Conservation (phyloP, 768 basidiomycete genomes). For the Lentinula raphanica region DNA sequence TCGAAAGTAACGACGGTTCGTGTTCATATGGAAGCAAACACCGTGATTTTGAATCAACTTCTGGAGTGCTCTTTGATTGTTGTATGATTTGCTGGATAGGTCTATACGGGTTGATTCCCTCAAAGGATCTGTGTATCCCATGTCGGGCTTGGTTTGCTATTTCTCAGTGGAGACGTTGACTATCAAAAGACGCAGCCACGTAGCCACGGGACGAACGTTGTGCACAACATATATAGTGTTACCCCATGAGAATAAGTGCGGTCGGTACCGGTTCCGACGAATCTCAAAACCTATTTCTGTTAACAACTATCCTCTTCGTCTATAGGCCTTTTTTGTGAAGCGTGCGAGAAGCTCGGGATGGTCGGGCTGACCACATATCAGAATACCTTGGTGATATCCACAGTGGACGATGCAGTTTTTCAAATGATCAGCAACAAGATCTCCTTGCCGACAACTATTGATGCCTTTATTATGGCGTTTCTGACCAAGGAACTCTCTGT, state of each 20-base stretch:
- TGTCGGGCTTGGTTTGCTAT: neutral
- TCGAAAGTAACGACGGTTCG: neutral
- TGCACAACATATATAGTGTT: neutral
- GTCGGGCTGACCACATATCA: neutral
- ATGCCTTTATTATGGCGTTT: slow-evolving; percentile 37
- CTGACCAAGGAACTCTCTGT: slow-evolving; percentile 31
- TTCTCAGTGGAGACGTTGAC: neutral
- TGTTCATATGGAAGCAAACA: neutral
- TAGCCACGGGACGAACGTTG: neutral
- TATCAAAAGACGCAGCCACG: neutral
- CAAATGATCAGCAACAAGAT: slow-evolving; percentile 32
- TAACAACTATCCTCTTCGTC: neutral
- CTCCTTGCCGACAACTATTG: slow-evolving; percentile 62
- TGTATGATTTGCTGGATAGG: neutral
- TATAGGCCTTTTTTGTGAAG: neutral
- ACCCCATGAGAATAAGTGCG: neutral
- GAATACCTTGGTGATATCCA: neutral
- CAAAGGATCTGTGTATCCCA: neutral
- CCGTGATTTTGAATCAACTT: neutral
- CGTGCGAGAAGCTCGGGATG: neutral
- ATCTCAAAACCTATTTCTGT: neutral
- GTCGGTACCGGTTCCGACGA: neutral
- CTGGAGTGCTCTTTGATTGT: neutral
- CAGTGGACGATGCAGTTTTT: slow-evolving; percentile 5
- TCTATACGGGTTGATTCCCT: neutral